These are phyloP conservation scores for Pleurotus djamor DNA, from an alignment of 768 basidiomycete species.

Conservation along the genomic window DNA sequence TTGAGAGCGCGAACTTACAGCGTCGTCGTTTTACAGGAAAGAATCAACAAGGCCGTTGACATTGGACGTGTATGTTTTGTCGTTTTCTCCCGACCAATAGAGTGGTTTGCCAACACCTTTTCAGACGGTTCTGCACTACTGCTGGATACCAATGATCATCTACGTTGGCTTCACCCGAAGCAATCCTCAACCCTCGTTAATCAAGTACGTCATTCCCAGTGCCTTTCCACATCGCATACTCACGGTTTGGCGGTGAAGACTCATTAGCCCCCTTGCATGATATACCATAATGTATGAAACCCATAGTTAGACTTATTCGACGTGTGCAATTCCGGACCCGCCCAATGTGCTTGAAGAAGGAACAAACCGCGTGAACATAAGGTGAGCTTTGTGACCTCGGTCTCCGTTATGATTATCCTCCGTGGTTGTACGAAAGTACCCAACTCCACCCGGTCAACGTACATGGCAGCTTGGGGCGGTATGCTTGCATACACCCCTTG, in stretches of 20 bases:
- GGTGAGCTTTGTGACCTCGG: neutral
- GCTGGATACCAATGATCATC: conserved; percentile 96
- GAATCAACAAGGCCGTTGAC: conserved; percentile 79
- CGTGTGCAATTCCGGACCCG: too few species aligned
- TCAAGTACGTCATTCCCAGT: too few species aligned
- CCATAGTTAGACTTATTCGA: conserved; percentile 21
- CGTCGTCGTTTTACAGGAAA: conserved; percentile 53
- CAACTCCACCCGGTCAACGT: conserved; percentile 26
- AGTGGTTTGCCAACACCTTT: neutral
- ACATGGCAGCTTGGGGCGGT: conserved; percentile 5
- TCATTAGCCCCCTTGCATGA: conserved; percentile 93
- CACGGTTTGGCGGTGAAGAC: conserved; percentile 40
- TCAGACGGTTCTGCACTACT: conserved; percentile 89
- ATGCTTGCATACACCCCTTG: conserved; percentile 39
- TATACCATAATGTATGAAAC: conserved; percentile 13
- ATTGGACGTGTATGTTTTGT: conserved; percentile 66
- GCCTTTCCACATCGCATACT: too few species aligned
- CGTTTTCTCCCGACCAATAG: neutral
- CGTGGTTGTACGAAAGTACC: conserved; percentile 54
- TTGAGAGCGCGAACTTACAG: neutral
- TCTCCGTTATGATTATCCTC: conserved; percentile 51
- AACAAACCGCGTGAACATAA: too few species aligned
- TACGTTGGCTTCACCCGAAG: conserved; percentile 93
- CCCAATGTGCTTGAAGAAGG: too few species aligned
- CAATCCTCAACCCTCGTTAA: conserved; percentile 91